Base-by-base conservation (phyloP, 2,329 filamentous ascomycete species). In the Xylaria multiplex region DNA sequence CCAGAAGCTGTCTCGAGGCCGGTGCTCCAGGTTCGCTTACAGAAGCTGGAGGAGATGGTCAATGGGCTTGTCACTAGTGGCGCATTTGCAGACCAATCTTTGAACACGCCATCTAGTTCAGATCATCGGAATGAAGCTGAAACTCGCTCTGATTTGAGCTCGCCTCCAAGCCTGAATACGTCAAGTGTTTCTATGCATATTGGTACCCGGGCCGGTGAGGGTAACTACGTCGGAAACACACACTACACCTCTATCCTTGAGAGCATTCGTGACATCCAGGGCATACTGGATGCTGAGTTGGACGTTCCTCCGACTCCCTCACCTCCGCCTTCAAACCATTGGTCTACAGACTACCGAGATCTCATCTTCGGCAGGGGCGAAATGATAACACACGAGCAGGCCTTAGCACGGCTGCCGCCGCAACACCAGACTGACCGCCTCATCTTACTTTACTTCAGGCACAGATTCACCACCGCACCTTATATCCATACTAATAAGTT, bases 401-500 rank as follows among this genome's bases (percentile, higher is more conserved):
- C 77, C 11, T 65, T 78, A 30, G 63, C 73, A 35, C 70, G 75
- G 11, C 66, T 79, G 27, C 77, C 77, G 6, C 73, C 74, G 6
- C 74, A 70, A 58, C 70, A 69, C 53, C 75, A 72, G 52, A 75
- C 72, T 9, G 76, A 79, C 54, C 74, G 72, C 43, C 76, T 79
- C 19, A 72, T 79, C 30, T 70, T 78, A 46, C 64, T 77, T 13
- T 79, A 79, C 63, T 78, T 79, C 58, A 73, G 73, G 53, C 71
- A 75, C 32, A 75, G 74, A 42, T 78, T 78, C 58, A 72, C 73
- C 19, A 73, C 74, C 1, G 77, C 76, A 6, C 75, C 76, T 2
- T 78, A 78, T 58, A 78, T 79, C 30, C 77, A 79, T 63, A 77
- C 75, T 1, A 72, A 68, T 11, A 79, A 84, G 70, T 86, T 86